Conservation (phyloP, 345 rosid species). For the Arabidopsis suecica region DNA sequence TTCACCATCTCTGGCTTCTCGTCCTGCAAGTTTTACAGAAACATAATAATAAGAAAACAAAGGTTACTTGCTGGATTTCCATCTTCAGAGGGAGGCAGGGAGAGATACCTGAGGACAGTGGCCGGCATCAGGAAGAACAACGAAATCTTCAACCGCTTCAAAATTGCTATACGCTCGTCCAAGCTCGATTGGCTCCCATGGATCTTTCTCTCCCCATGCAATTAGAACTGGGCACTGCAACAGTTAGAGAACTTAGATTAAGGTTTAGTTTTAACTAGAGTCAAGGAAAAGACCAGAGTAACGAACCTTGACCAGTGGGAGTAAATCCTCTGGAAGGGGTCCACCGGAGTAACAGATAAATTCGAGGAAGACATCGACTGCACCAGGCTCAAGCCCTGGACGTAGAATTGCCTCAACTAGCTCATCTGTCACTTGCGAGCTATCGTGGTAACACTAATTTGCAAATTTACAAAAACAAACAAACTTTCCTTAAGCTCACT, state of each 20-base stretch:
- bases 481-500: not conserved
- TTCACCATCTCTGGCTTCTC: slow-evolving; percentile 89
- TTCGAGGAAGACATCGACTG: slow-evolving; percentile 83
- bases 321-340: slow-evolving; percentile 91
- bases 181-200: slow-evolving; percentile 89
- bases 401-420: slow-evolving; percentile 76
- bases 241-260: slow-evolving; percentile 11
- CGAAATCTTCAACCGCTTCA: slow-evolving; percentile 71
- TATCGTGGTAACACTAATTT: slow-evolving; percentile 82
- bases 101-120: slow-evolving; percentile 89
- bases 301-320: slow-evolving; percentile 72
- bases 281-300: slow-evolving; percentile 29
- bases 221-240: slow-evolving; percentile 81
- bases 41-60: not conserved
- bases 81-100: slow-evolving; percentile 12
- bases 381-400: slow-evolving; percentile 96
- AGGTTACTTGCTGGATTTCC: not conserved
- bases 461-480: slow-evolving; percentile 19
- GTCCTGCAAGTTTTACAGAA: slow-evolving; percentile 56
- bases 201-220: slow-evolving; percentile 98
- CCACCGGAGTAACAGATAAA: slow-evolving; percentile 94
- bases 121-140: slow-evolving; percentile 77
- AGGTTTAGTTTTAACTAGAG: slow-evolving; percentile 6
- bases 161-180: slow-evolving; percentile 69
- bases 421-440: slow-evolving; percentile 87